phyloP scores from a whole-genome alignment of 2,329 filamentous ascomycete species.

The Chaetomium sp. region DNA sequence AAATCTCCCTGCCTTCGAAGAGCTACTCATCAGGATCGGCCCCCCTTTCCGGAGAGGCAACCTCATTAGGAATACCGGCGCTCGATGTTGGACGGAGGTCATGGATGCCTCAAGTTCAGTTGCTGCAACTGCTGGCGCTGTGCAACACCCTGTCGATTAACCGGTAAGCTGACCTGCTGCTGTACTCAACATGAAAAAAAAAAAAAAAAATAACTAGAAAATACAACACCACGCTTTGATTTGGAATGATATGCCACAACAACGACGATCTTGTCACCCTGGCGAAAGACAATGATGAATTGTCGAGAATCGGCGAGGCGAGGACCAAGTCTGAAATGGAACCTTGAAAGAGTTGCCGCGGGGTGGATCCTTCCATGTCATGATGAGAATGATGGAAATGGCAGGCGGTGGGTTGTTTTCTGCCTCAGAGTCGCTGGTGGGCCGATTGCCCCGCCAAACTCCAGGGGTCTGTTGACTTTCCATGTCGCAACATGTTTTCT shows the following conservation, averaged over 20 bases:
- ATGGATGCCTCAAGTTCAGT: background rate
- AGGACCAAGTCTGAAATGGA: background rate
- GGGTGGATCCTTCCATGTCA: background rate
- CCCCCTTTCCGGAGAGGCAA: background rate
- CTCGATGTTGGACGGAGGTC: background rate
- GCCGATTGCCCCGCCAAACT: slow-evolving; percentile 8
- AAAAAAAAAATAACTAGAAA: too few relatives aligned
- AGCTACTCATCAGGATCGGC: background rate
- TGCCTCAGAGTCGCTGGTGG: slow-evolving; percentile 26
- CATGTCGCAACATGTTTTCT: background rate
- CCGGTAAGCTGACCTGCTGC: slow-evolving; percentile 9
- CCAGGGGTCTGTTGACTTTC: slow-evolving; percentile 1
- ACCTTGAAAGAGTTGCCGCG: background rate
- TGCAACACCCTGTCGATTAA: slow-evolving; percentile 1
- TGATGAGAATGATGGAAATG: slow-evolving; percentile 1
- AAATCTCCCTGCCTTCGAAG: background rate
- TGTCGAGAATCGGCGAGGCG: background rate
- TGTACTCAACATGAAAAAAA: background rate
- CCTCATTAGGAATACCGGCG: background rate
- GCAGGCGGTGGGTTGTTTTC: slow-evolving; percentile 24
- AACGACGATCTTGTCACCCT: background rate
- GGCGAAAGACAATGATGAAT: too few relatives aligned
- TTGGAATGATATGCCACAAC: background rate
- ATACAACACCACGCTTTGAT: background rate
- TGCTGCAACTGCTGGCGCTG: background rate